Evolutionary conservation across 805 yeast species (phyloP).

Genomic region (Cephaloascus fragrans): DNA sequence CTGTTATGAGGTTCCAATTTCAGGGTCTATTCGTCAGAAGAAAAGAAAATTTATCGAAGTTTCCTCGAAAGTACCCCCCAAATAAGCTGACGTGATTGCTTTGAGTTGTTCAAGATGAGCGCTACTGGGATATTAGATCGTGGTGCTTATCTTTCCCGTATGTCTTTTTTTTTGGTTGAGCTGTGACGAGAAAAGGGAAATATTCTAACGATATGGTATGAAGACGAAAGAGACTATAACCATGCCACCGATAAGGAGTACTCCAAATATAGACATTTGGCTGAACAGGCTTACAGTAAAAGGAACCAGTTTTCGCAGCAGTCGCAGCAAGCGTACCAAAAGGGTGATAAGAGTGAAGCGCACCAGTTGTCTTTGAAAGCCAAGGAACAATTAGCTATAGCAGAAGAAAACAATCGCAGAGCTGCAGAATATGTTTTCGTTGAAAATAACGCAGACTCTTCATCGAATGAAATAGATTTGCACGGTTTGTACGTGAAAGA

Average conservation of each 20-base stretch:
- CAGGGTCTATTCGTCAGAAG: too few relatives aligned
- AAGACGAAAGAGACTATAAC: constrained; percentile 46
- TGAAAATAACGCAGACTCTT: constrained; percentile 84
- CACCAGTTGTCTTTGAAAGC: constrained; percentile 63
- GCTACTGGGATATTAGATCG: constrained; percentile 3
- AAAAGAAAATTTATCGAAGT: too few relatives aligned
- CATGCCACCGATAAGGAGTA: constrained; percentile 65
- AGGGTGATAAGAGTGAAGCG: constrained; percentile 68
- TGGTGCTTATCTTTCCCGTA: constrained; percentile 5
- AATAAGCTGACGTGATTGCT: too few relatives aligned
- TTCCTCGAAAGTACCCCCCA: too few relatives aligned
- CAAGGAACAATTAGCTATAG: constrained; percentile 46
- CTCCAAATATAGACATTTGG: constrained; percentile 51
- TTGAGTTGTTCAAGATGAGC: constrained; percentile 2
- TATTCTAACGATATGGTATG: too few relatives aligned
- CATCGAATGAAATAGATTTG: constrained; percentile 77
- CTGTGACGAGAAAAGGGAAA: too few relatives aligned
- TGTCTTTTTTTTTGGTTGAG: neutral
- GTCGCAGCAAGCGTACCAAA: constrained; percentile 69
- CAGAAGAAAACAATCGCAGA: constrained; percentile 59
- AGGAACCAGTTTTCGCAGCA: constrained; percentile 45
- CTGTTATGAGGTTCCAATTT: too few relatives aligned
- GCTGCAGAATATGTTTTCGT: constrained; percentile 89
- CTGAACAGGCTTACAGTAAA: constrained; percentile 55
- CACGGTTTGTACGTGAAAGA: constrained; percentile 90